Evolutionary conservation across 176 grass and related monocot species (phyloP).

Genomic region (Ananas comosus): DNA sequence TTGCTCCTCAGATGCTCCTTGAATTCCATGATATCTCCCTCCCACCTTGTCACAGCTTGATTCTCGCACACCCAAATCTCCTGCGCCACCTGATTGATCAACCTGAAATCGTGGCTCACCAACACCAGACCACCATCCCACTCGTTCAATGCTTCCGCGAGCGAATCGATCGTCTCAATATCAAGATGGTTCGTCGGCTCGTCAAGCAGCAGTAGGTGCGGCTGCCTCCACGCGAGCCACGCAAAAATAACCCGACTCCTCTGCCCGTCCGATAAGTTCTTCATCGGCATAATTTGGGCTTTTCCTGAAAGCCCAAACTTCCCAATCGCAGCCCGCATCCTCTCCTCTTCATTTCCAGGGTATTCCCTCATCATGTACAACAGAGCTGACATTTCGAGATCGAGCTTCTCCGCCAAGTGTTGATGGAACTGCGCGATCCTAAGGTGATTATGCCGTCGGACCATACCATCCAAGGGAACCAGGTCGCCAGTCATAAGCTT

Average conservation of each 20-base stretch:
- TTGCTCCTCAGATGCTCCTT: slow-evolving; percentile 77
- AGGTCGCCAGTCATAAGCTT: slow-evolving; percentile 93
- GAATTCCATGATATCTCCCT: slow-evolving; percentile 84
- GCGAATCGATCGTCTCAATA: slow-evolving; percentile 83
- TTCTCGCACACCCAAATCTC: slow-evolving; percentile 98
- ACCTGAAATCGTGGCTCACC: slow-evolving; percentile 90
- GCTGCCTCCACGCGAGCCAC: slow-evolving; percentile 73
- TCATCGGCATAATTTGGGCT: slow-evolving; percentile 92
- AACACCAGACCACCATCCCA: slow-evolving; percentile 88
- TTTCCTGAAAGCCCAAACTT: slow-evolving; percentile 73
- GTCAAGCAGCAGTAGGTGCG: slow-evolving; percentile 63
- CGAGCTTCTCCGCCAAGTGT: slow-evolving; percentile 76
- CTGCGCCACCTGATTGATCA: slow-evolving; percentile 84
- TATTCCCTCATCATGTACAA: slow-evolving; percentile 86
- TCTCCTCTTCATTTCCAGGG: slow-evolving; percentile 82
- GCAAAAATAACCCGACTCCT: slow-evolving; percentile 76
- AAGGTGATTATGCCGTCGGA: slow-evolving; percentile 86
- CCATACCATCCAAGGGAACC: slow-evolving; percentile 64
- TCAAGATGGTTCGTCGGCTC: slow-evolving; percentile 92
- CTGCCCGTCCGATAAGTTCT: slow-evolving; percentile 82
- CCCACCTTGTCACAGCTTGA: slow-evolving; percentile 70
- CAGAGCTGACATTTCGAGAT: slow-evolving; percentile 65
- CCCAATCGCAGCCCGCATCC: slow-evolving; percentile 68
- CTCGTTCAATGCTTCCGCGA: slow-evolving; percentile 77
- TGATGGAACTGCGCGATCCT: slow-evolving; percentile 85